phyloP scores from a whole-genome alignment of 192 early-diverging fungal genomes.

The Oehlia diaphana region DNA sequence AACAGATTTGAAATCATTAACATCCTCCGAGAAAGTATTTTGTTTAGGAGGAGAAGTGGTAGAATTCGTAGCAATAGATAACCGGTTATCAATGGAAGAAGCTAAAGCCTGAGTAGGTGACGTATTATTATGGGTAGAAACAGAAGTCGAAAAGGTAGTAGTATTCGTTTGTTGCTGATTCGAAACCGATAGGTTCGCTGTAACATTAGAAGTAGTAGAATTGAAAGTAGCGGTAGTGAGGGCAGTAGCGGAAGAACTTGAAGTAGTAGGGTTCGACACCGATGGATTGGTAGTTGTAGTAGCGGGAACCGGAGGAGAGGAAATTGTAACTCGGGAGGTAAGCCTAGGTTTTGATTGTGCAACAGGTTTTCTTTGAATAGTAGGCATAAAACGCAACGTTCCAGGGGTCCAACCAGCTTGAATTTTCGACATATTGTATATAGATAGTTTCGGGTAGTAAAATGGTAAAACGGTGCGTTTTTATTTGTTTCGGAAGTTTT shows the following conservation, averaged over 20 bases:
- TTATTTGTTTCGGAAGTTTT: background rate
- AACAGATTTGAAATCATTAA: slow-evolving; percentile 32
- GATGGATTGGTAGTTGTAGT: background rate
- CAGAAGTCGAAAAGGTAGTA: background rate
- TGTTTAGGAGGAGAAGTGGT: background rate
- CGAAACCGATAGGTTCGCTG: background rate
- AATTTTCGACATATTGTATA: slow-evolving; percentile 14
- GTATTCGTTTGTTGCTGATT: background rate
- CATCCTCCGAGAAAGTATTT: slow-evolving; percentile 1
- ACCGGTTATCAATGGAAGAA: background rate
- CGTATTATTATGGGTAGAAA: background rate
- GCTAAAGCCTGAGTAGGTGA: background rate
- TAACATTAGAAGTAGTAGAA: background rate
- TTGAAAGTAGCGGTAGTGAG: background rate
- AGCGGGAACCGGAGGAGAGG: slow-evolving; percentile 11
- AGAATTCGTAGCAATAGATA: background rate
- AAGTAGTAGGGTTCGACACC: background rate
- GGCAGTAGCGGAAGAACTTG: background rate
- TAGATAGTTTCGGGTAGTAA: background rate
- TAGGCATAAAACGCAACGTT: slow-evolving; percentile 43
- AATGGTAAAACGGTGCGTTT: background rate
- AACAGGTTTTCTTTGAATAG: slow-evolving; percentile 47
- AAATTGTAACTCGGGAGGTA: slow-evolving; percentile 30
- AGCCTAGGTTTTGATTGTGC: slow-evolving; percentile 52
- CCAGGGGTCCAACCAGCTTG: slow-evolving; percentile 44